Base-by-base conservation (phyloP, 352 stramenopile genomes). In the Phytophthora idaei region DNA sequence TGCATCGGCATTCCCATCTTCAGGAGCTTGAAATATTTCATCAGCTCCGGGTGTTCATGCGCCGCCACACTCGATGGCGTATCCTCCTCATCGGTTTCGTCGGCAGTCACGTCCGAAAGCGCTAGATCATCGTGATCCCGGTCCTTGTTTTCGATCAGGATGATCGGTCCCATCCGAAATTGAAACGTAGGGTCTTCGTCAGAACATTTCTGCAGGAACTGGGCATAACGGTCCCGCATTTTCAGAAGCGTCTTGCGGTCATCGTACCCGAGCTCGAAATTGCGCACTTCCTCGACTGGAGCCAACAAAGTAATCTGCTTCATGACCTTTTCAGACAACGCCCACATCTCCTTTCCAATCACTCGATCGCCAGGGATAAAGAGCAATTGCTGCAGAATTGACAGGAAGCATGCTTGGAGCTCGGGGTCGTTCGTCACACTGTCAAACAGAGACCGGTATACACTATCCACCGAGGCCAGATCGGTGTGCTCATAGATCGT, bases 311-410 rank as follows among this genome's bases (percentile, higher is more conserved):
- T 81, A 21, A 95, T 86, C 68, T 95, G 78, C 55, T 93, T 92
- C 60, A 92, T 85, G 17, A 95, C 64, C 12, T 84, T 85, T 69
- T 95, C 87, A 4, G 73, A 76, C 27, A 95, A 55, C n/a, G 78
- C 78, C 87, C 87, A 95, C 87, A 95, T 93, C 55, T 95, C 87
- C 58, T 95, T 95, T 41, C 87, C 87, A 61, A 95, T 86, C 28
- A 92, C 85, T 0, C 80, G 83, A 53, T 95, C 87, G 6, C 75
- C 84, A 9, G 87, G 87, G 64, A 93, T 89, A 69, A 95, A 95
- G 21, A 95, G 72, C n/a, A 95, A 78, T 67, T 95, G 87, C 58
- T 95, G 87, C 31, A 95, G 28, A 28, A 95, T 85, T 4, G 87
- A 95, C 14, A 95, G 56, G 39, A 95, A 71, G 52, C 84, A 93